These are phyloP conservation scores for Alternaria ethzedia DNA, from an alignment of 2,329 filamentous ascomycete species.

Conservation along the genomic window DNA sequence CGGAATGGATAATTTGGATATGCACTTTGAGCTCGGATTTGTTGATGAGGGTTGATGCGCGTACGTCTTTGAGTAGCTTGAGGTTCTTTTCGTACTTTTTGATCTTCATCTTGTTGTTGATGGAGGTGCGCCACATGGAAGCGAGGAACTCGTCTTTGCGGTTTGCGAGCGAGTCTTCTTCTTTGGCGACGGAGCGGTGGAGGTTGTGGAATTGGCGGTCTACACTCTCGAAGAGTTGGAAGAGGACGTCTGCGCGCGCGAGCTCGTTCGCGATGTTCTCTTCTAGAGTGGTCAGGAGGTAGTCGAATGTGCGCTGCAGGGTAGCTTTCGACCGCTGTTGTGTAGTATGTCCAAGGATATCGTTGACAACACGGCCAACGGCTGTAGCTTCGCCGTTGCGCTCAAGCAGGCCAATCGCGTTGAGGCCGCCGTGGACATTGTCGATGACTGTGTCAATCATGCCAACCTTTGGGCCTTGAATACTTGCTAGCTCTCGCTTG, in stretches of 20 bases:
- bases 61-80: slow-evolving; percentile 76
- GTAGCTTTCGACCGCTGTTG: slow-evolving; percentile 81
- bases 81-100: slow-evolving; percentile 93
- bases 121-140: slow-evolving; percentile 82
- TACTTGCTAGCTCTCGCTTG: slow-evolving; percentile 74
- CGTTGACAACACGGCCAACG: slow-evolving; percentile 71
- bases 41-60: slow-evolving; percentile 83
- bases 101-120: slow-evolving; percentile 78
- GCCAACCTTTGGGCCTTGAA: slow-evolving; percentile 51
- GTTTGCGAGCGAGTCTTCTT: slow-evolving; percentile 80
- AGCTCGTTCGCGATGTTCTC: slow-evolving; percentile 87
- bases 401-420: slow-evolving; percentile 58
- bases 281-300: slow-evolving; percentile 86
- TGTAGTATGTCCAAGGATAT: slow-evolving; percentile 78
- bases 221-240: slow-evolving; percentile 88
- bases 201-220: slow-evolving; percentile 90
- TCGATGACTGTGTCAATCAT: slow-evolving; percentile 77
- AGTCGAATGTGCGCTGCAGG: slow-evolving; percentile 84
- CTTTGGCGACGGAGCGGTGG: slow-evolving; percentile 82
- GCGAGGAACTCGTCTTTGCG: slow-evolving; percentile 81
- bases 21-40: slow-evolving; percentile 87
- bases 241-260: slow-evolving; percentile 78
- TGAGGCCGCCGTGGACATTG: slow-evolving; percentile 81
- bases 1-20: slow-evolving; percentile 79
- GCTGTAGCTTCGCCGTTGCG: slow-evolving; percentile 63